Base-by-base conservation (phyloP, 1,284 basidiomycete species). In the Naganishia sp. region DNA sequence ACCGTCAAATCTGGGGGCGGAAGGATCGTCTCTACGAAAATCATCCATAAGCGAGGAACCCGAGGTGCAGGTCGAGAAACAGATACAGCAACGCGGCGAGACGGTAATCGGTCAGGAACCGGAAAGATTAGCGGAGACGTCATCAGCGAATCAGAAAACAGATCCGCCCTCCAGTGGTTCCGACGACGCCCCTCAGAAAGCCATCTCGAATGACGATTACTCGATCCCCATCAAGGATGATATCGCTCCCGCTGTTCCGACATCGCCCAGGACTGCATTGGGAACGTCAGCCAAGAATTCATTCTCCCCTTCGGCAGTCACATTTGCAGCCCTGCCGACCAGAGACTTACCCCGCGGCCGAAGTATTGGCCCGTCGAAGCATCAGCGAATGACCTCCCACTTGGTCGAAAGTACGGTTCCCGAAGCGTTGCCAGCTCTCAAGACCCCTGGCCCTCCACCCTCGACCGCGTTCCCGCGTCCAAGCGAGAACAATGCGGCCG, bases 231-330 rank as follows among this genome's bases (percentile, higher is more conserved):
- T 61, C 47, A 61, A 61, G 35, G 58, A 61, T 35, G 45, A 51
- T 13, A 35, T 51, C 25, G 47, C 41, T 10, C 28, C 39, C 13
- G 18, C 11, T 9, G 35, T 51, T 28, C 58, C 58, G 10, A 25
- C 35, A 6, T 61, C 58, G 17, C 58, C 58, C 6, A 50, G 21
- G 23, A 50, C 46, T 6, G 15, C 49, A 11, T 28, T 13, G 23
- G 39, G 32, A 5, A 46, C 43, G 3, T 32, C 43, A 31, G 23
- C 51, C 6, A 66, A 62, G 41, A 58, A 25, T 45, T 43, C 45
- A 9, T 67, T 67, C 56, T 67, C 66, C 9, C 66, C 66, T 2
- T 58, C 62, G 17, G 54, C 61, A 13, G 56, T 67, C 45, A 58
- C 66, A 3, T 67, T 67, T 51, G 62, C 66, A 4, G 66, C 66